These are phyloP conservation scores for Psilocybe cyanescens DNA, from an alignment of 768 basidiomycete genomes.

Conservation along the genomic window DNA sequence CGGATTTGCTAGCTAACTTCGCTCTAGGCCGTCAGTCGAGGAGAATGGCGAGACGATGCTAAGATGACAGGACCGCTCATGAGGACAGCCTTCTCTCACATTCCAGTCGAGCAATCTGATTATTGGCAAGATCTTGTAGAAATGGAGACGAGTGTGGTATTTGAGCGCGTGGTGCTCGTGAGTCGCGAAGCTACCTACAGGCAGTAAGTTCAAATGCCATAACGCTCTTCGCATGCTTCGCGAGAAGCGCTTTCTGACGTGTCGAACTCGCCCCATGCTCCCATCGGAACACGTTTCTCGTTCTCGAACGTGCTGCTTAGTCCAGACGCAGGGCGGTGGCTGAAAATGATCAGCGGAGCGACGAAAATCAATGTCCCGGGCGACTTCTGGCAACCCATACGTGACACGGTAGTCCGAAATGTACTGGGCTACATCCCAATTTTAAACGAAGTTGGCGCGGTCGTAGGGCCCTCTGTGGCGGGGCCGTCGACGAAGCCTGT, in stretches of 20 bases:
- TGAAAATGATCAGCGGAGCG: slow-evolving; percentile 39
- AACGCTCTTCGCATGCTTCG: slow-evolving; percentile 5
- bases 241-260: slow-evolving; percentile 8
- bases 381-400: slow-evolving; percentile 40
- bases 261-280: slow-evolving; percentile 16
- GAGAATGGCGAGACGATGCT: slow-evolving; percentile 62
- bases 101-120: slow-evolving; percentile 56
- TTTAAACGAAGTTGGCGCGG: slow-evolving; percentile 16
- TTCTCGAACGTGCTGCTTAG: slow-evolving; percentile 24
- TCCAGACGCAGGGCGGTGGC: slow-evolving; percentile 30
- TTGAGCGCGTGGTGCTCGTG: slow-evolving; percentile 62
- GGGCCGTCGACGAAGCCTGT: slow-evolving; percentile 27
- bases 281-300: slow-evolving; percentile 20
- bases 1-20: neutral
- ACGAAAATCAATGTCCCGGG: slow-evolving; percentile 30
- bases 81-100: slow-evolving; percentile 63
- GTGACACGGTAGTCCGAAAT: slow-evolving; percentile 30
- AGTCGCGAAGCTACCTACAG: slow-evolving; percentile 67
- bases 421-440: slow-evolving; percentile 34
- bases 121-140: slow-evolving; percentile 67
- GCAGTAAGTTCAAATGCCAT: slow-evolving; percentile 26
- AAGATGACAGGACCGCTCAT: slow-evolving; percentile 67
- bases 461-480: slow-evolving; percentile 16
- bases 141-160: slow-evolving; percentile 53
- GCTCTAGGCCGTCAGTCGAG: slow-evolving; percentile 25